Base-by-base conservation (phyloP, 352 stramenopile species). In the Phytophthora podocarpi region DNA sequence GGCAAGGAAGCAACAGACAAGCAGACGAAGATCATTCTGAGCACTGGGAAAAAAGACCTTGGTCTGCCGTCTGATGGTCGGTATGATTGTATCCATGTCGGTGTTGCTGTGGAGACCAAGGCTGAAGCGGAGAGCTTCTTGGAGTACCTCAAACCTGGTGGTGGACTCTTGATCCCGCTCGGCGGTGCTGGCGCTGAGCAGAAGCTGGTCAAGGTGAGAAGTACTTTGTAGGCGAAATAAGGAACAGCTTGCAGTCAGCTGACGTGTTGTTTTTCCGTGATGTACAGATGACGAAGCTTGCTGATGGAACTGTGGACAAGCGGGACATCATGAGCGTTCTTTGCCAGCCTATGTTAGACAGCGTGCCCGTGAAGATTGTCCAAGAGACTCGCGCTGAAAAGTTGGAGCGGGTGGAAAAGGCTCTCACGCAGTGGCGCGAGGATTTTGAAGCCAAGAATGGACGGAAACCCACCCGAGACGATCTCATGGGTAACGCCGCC, bases 301-400 rank as follows among this genome's bases (percentile, higher is more conserved):
- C 23, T 8, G 64, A 89, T 48, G 81, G 82, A 20, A 71, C 71
- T 6, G 74, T 91, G 5, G 65, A 76, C 20, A 93, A 91, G 40
- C 51, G 74, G 5, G 85, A 91, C 41, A 56, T 95, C 36, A 94
- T 95, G 85, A 93, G 82, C 51, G 87, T 95, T 35, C 66, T 95
- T 21, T 95, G 87, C 20, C 87, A 95, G 50, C 87, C 87, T 1
- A 89, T 95, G 59, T 62, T 94, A 11, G 74, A 90, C 57, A 70
- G 57, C 15, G 58, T 79, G 4, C 83, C 85, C 0, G 70, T 88
- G 1, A 54, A 76, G 4, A 28, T 83, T 42, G 57, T 80, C 6
- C 67, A 54, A 4, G 80, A 95, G 46, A 90, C 77, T 21, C 82
- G 80, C 8, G 23, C 72, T 0, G 72, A 93, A 28, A 90, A 89